Evolutionary conservation across 2,329 filamentous ascomycete genomes (phyloP), one percentile per base, ranked within the genome.

Genomic region (Arthrobotrys musiformis): DNA sequence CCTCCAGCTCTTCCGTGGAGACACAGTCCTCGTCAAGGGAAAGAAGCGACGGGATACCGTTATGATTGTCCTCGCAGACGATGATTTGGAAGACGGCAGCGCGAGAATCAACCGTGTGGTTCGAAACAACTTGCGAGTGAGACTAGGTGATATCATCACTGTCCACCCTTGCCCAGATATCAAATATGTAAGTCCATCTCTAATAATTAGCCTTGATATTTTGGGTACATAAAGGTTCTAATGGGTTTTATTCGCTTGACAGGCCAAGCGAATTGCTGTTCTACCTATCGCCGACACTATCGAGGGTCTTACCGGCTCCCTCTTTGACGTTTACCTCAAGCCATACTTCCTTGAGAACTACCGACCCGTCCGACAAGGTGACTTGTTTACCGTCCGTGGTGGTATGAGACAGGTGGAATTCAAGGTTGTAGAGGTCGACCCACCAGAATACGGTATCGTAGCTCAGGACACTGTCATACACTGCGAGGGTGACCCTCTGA

Each of bases 21-120:
- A 99, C 84, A 99, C 95, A 80, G 96, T 99, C 67, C 88, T 98
- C 75, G 94, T 99, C 70, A 97, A 97, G 86, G 95, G 95, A 85
- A 99, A 99, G 90, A 99, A 98, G 92, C 90, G 95, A 86, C 97
- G 97, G 89, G 95, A 99, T 83, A 99, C 95, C 2, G 95, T 98
- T 77, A 87, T 99, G 83, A 98, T 99, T 82, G 96, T 99, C 76
- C 89, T 99, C 78, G 94, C 94, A 79, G 95, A 99, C 84, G 95
- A 99, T 82, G 95, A 99, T 79, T 91, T 99, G 68, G 95, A 99
- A 86, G 95, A 99, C 83, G 95, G 95, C 81, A 97, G 92, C 82
- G 95, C 92, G 81, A 92, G 95, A 83, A 95, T 99, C 88, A 99
- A 99, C 89, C 93, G 96, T 84, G 95, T 98, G 79, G 94, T 98